phyloP scores from a whole-genome alignment of 2,329 filamentous ascomycete genomes.

The Ophiosphaerella narmari region DNA sequence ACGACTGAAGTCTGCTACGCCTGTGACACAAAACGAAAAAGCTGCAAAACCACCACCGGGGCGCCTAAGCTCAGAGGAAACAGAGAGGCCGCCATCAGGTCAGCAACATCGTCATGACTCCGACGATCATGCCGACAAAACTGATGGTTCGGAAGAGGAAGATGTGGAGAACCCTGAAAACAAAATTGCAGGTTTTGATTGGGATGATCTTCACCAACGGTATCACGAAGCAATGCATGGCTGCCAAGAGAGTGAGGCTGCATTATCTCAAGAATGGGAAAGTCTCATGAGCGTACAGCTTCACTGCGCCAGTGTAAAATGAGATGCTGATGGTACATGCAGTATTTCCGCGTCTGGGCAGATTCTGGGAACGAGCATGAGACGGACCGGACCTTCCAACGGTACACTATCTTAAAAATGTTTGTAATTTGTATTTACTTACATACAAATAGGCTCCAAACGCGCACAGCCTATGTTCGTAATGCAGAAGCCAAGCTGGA shows the following conservation, averaged over 20 bases:
- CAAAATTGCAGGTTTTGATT: constrained; percentile 66
- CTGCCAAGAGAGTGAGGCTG: constrained; percentile 66
- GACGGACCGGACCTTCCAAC: constrained; percentile 75
- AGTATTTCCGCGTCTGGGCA: constrained; percentile 85
- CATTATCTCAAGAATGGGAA: constrained; percentile 69
- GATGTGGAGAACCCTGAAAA: constrained; percentile 35
- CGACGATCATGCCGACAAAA: constrained; percentile 11
- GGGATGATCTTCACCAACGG: constrained; percentile 73
- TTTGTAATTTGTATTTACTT: not conserved
- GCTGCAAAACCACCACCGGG: constrained; percentile 6
- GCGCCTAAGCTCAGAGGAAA: constrained; percentile 26
- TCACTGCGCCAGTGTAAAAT: not conserved
- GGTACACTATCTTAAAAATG: constrained; percentile 53
- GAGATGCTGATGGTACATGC: not conserved
- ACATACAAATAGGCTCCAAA: constrained; percentile 66
- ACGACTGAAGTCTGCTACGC: constrained; percentile 14
- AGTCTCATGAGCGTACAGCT: constrained; percentile 46
- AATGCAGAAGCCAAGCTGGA: constrained; percentile 73
- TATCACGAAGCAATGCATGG: constrained; percentile 70
- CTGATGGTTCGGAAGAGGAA: constrained; percentile 12
- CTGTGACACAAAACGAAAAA: constrained; percentile 11
- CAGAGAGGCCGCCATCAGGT: constrained; percentile 33
- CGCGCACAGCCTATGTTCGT: constrained; percentile 75
- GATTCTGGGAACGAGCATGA: constrained; percentile 73
- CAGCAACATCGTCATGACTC: constrained; percentile 19